Percentiles rank a stretch among this genome's conserved stretches.
Conservation (phyloP, 2,329 filamentous ascomycete species). For the Trichoderma simmonsii region DNA sequence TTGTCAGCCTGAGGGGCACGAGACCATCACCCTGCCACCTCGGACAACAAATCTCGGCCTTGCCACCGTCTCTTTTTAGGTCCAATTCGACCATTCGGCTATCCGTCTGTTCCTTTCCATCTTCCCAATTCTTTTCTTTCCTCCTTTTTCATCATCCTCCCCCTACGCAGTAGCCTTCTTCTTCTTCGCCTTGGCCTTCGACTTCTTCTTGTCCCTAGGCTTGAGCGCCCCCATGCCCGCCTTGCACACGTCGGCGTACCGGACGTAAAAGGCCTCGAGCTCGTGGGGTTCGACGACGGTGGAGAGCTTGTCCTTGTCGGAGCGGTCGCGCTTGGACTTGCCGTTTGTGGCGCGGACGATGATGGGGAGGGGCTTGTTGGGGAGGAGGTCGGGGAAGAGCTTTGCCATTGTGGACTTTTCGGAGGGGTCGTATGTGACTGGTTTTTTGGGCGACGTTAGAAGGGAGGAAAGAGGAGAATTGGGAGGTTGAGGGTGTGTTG, state of each 20-base stretch:
- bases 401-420: conserved; percentile 42
- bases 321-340: conserved; percentile 57
- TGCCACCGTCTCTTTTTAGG: neutral
- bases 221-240: conserved; percentile 83
- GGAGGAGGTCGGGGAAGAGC: conserved; percentile 58
- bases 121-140: neutral
- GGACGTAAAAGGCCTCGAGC: conserved; percentile 74
- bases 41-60: neutral
- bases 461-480: neutral
- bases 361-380: conserved; percentile 62
- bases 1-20: neutral
- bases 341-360: conserved; percentile 84
- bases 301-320: conserved; percentile 68
- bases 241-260: conserved; percentile 91
- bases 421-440: conserved; percentile 46
- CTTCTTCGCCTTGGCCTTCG: conserved; percentile 70
- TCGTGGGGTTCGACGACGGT: conserved; percentile 76
- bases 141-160: neutral
- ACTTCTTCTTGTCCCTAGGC: conserved; percentile 80
- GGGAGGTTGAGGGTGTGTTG: neutral
- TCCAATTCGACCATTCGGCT: neutral
- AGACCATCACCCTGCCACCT: neutral
- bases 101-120: neutral
- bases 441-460: neutral
- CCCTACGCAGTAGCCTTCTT: conserved; percentile 48